A percentile compares a stretch with the other conserved stretches of the same genome.
These are phyloP conservation scores for Boletus rubroflammeus DNA, from an alignment of 768 basidiomycete genomes.

Conservation along the genomic window DNA sequence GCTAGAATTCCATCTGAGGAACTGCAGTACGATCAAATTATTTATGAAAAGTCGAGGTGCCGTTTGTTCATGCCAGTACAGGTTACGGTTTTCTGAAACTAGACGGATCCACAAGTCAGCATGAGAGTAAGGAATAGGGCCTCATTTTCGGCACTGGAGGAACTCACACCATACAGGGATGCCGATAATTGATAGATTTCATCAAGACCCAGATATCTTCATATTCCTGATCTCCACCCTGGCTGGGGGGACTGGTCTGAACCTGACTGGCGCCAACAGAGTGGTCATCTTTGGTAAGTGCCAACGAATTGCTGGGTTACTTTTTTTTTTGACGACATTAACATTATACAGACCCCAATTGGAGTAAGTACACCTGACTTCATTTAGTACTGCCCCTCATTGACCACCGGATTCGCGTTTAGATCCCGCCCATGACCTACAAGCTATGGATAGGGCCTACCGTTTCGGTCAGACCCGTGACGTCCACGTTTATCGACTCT, in stretches of 20 bases:
- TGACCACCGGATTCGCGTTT: background rate
- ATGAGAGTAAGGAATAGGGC: slow-evolving; percentile 51
- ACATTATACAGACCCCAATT: slow-evolving; percentile 70
- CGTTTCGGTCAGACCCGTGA: slow-evolving; percentile 85
- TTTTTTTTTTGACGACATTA: background rate
- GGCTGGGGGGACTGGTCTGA: slow-evolving; percentile 89
- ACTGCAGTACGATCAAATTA: slow-evolving; percentile 37
- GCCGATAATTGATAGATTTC: slow-evolving; percentile 82
- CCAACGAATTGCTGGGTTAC: background rate
- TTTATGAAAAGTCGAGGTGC: background rate
- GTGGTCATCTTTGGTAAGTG: slow-evolving; percentile 82
- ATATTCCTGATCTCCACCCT: slow-evolving; percentile 88
- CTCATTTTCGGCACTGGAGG: background rate
- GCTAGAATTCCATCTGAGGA: slow-evolving; percentile 71
- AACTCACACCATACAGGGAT: slow-evolving; percentile 50
- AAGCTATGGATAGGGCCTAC: slow-evolving; percentile 86
- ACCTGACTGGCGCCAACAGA: slow-evolving; percentile 89
- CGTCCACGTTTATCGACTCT: slow-evolving; percentile 76
- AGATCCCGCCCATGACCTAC: slow-evolving; percentile 96
- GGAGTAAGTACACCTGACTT: slow-evolving; percentile 65
- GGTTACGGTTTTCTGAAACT: slow-evolving; percentile 66
- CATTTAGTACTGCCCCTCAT: background rate
- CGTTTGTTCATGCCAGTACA: slow-evolving; percentile 16
- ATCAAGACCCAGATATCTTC: slow-evolving; percentile 66
- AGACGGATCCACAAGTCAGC: slow-evolving; percentile 71